Evolutionary conservation across 2,329 filamentous ascomycete genomes (phyloP).

Genomic region (Hypoxylon sp.): DNA sequence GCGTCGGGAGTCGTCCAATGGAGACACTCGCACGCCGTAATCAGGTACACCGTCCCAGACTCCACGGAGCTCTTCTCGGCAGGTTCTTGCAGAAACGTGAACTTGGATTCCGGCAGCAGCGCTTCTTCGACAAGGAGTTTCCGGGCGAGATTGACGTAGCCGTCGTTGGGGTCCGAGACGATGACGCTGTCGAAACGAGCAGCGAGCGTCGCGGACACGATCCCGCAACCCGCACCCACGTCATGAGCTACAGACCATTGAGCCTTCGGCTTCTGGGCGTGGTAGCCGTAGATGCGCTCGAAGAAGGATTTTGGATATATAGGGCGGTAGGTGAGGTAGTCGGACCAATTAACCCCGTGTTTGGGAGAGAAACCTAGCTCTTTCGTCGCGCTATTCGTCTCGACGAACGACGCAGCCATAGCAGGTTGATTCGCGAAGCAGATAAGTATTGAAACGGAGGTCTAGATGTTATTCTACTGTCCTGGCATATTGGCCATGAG

Average conservation of each 20-base stretch:
- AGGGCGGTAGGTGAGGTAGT: conserved; percentile 37
- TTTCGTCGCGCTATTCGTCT: not conserved
- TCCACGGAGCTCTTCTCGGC: conserved; percentile 45
- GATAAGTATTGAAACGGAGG: not conserved
- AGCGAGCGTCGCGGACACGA: conserved; percentile 38
- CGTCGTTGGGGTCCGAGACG: conserved; percentile 50
- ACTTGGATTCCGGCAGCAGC: conserved; percentile 35
- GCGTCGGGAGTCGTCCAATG: conserved; percentile 43
- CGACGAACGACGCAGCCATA: not conserved
- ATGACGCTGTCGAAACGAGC: conserved; percentile 37
- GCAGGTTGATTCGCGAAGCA: not conserved
- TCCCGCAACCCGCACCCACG: conserved; percentile 37
- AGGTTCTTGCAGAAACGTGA: conserved; percentile 46
- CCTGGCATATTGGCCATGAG: not conserved
- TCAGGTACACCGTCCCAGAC: conserved; percentile 39
- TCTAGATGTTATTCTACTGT: not conserved
- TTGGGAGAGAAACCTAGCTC: conserved; percentile 26
- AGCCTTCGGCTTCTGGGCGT: conserved; percentile 17
- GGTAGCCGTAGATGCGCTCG: conserved; percentile 40
- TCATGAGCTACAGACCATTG: conserved; percentile 38
- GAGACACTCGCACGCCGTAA: conserved; percentile 46
- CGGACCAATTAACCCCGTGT: conserved; percentile 35
- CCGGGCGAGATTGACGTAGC: conserved; percentile 39
- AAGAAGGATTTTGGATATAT: conserved; percentile 41
- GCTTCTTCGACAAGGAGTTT: conserved; percentile 39